Evolutionary conservation across 139 green algal species (phyloP).

Genomic region (Chloropicon primus): DNA sequence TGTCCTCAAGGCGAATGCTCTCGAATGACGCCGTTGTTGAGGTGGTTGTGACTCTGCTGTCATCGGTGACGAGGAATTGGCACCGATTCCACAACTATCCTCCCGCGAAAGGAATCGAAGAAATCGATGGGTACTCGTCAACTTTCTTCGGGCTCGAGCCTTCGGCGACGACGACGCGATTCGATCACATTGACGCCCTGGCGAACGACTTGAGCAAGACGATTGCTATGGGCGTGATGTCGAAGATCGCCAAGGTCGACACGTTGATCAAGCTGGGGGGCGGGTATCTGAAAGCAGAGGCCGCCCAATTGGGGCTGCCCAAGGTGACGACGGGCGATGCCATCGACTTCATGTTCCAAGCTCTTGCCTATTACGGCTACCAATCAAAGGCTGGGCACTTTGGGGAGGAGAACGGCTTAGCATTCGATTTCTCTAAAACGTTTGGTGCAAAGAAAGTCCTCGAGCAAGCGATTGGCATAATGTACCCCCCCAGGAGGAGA

Average conservation of each 20-base stretch:
- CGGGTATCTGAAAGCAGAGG: not conserved
- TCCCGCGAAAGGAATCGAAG: not conserved
- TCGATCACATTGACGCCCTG: not conserved
- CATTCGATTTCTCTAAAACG: too few species aligned
- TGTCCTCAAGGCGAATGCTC: too few species aligned
- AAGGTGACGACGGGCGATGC: not conserved
- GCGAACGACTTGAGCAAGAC: not conserved
- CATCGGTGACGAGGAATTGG: not conserved
- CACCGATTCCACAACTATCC: too few species aligned
- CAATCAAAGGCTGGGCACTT: too few species aligned
- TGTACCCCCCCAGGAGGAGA: not conserved
- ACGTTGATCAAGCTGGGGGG: not conserved
- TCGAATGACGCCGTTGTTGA: too few species aligned
- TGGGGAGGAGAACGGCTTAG: too few species aligned
- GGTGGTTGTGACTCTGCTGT: not conserved
- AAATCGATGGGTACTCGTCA: not conserved
- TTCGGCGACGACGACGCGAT: not conserved
- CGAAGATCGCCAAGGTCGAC: not conserved
- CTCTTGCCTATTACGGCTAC: not conserved
- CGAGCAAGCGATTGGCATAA: too few species aligned
- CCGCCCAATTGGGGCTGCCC: not conserved
- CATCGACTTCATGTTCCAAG: not conserved
- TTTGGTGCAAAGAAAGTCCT: too few species aligned
- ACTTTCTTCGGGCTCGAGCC: not conserved
- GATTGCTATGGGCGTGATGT: not conserved